Percentiles rank a stretch among this genome's conserved stretches.
Evolutionary conservation across 257 asterid species (phyloP).

Genomic region (Rubia yunnanensis): DNA sequence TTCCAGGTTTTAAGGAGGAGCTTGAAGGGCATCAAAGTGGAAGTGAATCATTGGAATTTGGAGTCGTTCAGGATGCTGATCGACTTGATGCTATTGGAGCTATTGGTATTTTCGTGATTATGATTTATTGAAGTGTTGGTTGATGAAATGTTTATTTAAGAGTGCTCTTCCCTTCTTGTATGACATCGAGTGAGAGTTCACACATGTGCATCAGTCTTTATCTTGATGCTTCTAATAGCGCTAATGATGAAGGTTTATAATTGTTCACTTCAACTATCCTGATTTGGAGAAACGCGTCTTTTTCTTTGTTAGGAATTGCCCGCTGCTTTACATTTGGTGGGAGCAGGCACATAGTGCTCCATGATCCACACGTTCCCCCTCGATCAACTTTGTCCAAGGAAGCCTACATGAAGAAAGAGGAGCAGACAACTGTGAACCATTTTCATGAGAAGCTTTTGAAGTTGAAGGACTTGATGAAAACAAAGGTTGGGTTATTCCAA

Average conservation of each 20-base stretch:
- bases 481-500: slow-evolving; percentile 34
- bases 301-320: slow-evolving; percentile 55
- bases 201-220: neutral
- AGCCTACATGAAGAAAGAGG: slow-evolving; percentile 76
- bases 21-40: slow-evolving; percentile 33
- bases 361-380: slow-evolving; percentile 67
- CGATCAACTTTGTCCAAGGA: slow-evolving; percentile 74
- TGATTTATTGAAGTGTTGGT: neutral
- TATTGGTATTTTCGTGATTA: slow-evolving; percentile 39
- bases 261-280: neutral
- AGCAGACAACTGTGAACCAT: slow-evolving; percentile 89
- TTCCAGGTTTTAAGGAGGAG: slow-evolving; percentile 84
- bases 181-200: neutral
- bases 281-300: neutral
- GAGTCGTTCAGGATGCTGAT: slow-evolving; percentile 97
- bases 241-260: neutral
- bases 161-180: neutral
- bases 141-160: neutral
- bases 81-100: slow-evolving; percentile 99
- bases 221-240: neutral
- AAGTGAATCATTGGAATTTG: slow-evolving; percentile 50
- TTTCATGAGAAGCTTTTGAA: slow-evolving; percentile 94
- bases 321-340: slow-evolving; percentile 97
- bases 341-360: slow-evolving; percentile 65
- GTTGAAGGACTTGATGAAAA: slow-evolving; percentile 83